Conservation (phyloP, 1,139 yeast species). For the Hemisphaericaspora xylofermentans region DNA sequence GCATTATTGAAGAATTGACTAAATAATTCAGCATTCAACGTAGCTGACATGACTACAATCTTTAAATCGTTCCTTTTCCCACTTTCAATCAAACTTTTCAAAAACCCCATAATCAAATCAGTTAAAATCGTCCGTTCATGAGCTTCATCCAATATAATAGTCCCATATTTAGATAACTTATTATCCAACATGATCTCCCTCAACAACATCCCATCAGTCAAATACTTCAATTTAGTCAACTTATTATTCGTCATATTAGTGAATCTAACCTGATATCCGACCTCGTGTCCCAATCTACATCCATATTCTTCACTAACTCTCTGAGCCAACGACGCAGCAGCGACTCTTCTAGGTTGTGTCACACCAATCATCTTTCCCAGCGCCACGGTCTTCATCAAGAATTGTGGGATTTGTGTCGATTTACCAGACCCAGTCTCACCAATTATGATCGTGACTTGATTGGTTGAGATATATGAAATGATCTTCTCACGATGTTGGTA, state of each 20-base stretch:
- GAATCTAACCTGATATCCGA: conserved; percentile 95
- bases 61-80: conserved; percentile 55
- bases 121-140: conserved; percentile 95
- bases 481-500: conserved; percentile 69
- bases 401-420: conserved; percentile 96
- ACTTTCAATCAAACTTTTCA: conserved; percentile 59
- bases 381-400: conserved; percentile 43
- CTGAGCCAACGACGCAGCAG: conserved; percentile 90
- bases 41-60: conserved; percentile 87
- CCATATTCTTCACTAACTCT: conserved; percentile 93
- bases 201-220: conserved; percentile 96
- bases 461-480: conserved; percentile 49
- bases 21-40: conserved; percentile 89
- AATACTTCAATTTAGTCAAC: conserved; percentile 70
- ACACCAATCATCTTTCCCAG: conserved; percentile 69
- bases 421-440: conserved; percentile 99
- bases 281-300: conserved; percentile 69
- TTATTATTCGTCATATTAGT: conserved; percentile 34
- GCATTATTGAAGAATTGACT: conserved; percentile 75
- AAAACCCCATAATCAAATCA: conserved; percentile 84
- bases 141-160: conserved; percentile 92
- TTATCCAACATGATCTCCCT: conserved; percentile 86
- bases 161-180: conserved; percentile 60
- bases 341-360: conserved; percentile 97
- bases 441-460: conserved; percentile 75